Evolutionary conservation across 805 yeast genomes (phyloP), one percentile per base, ranked within the genome.

Genomic region (Candida wancherniae): DNA sequence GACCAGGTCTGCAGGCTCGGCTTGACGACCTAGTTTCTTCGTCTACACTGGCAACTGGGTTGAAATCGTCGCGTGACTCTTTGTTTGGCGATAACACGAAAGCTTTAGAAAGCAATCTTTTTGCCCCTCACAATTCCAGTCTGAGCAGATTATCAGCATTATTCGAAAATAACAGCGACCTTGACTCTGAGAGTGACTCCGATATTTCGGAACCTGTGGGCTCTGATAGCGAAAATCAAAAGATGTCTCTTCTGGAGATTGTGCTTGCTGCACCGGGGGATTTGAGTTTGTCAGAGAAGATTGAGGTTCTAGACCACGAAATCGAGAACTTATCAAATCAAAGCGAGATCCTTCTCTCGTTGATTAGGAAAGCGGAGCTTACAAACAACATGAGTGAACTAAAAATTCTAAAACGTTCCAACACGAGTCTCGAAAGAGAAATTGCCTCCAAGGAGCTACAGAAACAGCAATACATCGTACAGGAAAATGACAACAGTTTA

Each of bases 351-450:
- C 55, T 90, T 22, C 74, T 71, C 9, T 80, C 90, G 4, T 61
- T 90, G 26, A 54, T 85, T 22, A 63, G 69, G 26, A 90, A 90
- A 50, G 95, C 97, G 0, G 94, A 85, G 46, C 60, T 90, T 19
- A 85, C 94, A 0, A 83, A 85, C 51, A 84, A 84, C 51, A 57
- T 71, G 5, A 68, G 76, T 4, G 92, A 87, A 48, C 58, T 83
- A 28, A 71, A 78, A 34, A 69, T 87, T 26, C 57, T 90, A 41
- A 64, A 62, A 29, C 82, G 80, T 46, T 86, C 96, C 0, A 73
- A 74, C 28, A 44, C 69, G 10, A 75, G 85, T 34, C 65, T 86
- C 34, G 73, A 72, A 20, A 65, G 82, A 37, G 97, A 88, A 48
- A 68, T 86, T n/a, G 75, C 74, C 28, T 53, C 77, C 3, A 83